Evolutionary conservation across 2,329 filamentous ascomycete species (phyloP), one percentile per base, ranked within the genome.

Genomic region (Sporothrix globosa): DNA sequence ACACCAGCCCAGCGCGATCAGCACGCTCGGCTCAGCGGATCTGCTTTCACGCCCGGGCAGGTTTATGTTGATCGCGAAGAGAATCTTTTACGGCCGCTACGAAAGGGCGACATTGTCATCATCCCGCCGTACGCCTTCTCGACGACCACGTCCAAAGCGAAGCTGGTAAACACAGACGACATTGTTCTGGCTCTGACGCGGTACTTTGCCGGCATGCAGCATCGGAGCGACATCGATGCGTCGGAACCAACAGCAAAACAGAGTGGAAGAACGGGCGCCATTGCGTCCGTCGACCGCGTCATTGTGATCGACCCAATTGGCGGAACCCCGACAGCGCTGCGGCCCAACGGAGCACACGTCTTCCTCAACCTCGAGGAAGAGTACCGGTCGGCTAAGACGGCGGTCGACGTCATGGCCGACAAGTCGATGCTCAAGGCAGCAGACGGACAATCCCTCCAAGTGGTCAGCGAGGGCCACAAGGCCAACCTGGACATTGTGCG

Each of bases 351-450:
- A 67, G 86, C 91, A 1, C 91, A 96, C 77, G 87, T 96, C 9
- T 98, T 97, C 77, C 87, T 99, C 77, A 99, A 99, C 75, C 85
- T 99, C 70, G 91, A 96, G 77, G 93, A 98, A 77, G 95, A 99
- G 77, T 97, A 91, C 74, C 83, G 87, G 1, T 82, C 86, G 34
- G 90, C 97, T 65, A 84, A 87, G 72, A 80, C 85, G 19, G 87
- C 93, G 74, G 83, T 97, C 34, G 76, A 78, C 66, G 73, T 72
- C 1, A 69, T 75, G 41, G 70, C 72, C 9, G 69, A 21, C 27
- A 54, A 41, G 21, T 34, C 34, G 30, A 44, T 50, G 30, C 41
- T 67, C 14, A 60, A 54, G 24, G 5, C 44, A 6, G 19, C 44
- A 21, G 56, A 30, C 13, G 65, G 34, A 9, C 46, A 46, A 52